A percentile compares a stretch with the other conserved stretches of the same genome.
Evolutionary conservation across 2,329 filamentous ascomycete species (phyloP).

Genomic region (Fusarium xylarioides): DNA sequence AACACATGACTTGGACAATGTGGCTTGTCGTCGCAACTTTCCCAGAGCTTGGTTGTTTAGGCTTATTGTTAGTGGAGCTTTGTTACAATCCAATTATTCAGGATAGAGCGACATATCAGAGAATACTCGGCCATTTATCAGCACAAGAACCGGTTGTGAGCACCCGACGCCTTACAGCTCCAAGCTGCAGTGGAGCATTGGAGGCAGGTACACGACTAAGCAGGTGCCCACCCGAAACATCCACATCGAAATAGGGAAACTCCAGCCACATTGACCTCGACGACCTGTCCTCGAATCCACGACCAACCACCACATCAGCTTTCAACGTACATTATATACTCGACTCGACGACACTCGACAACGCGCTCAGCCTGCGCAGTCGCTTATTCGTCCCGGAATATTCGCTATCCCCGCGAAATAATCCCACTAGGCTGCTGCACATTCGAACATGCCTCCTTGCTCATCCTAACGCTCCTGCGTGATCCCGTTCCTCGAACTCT

Average conservation of each 20-base stretch:
- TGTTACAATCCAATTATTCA: background rate
- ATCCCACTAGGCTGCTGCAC: slow-evolving; percentile 1
- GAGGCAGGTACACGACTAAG: slow-evolving; percentile 32
- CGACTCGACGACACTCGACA: background rate
- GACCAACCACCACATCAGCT: slow-evolving; percentile 16
- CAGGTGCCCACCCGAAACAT: slow-evolving; percentile 35
- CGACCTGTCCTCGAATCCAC: slow-evolving; percentile 34
- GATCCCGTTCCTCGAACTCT: slow-evolving; percentile 33
- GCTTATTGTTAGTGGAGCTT: background rate
- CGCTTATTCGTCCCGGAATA: background rate
- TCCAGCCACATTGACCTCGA: slow-evolving; percentile 40
- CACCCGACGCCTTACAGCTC: background rate
- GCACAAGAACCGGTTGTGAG: background rate
- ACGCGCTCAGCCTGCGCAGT: slow-evolving; percentile 10
- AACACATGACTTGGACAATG: slow-evolving; percentile 20
- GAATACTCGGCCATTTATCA: background rate
- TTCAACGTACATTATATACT: background rate
- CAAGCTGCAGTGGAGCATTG: slow-evolving; percentile 32
- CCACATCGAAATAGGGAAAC: slow-evolving; percentile 39
- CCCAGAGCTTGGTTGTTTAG: background rate
- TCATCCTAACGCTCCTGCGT: slow-evolving; percentile 39
- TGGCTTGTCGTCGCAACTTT: slow-evolving; percentile 9
- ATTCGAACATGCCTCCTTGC: slow-evolving; percentile 44
- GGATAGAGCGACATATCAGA: background rate
- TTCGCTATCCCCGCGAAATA: background rate